Percentiles rank a stretch among this genome's conserved stretches.
phyloP scores from a whole-genome alignment of 2,329 filamentous ascomycete genomes.

The Fusarium abutilonis region DNA sequence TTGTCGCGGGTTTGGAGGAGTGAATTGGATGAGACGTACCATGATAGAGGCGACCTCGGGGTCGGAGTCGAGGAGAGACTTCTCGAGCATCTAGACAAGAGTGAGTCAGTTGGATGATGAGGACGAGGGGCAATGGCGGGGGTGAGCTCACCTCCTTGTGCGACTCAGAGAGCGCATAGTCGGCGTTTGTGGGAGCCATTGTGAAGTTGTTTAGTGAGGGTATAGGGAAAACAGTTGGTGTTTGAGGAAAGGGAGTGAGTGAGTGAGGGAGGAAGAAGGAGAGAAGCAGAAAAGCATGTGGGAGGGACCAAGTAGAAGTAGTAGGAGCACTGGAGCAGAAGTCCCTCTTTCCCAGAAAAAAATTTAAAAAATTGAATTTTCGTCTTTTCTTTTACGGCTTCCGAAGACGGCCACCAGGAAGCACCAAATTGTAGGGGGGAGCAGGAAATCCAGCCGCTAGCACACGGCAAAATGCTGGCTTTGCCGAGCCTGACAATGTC shows the following conservation, averaged over 20 bases:
- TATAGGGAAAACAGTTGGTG: constrained; percentile 14
- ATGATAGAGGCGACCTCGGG: constrained; percentile 97
- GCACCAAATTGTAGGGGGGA: background rate
- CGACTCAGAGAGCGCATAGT: constrained; percentile 63
- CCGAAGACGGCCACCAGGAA: constrained; percentile 32
- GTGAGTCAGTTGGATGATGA: constrained; percentile 30
- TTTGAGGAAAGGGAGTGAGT: constrained; percentile 7
- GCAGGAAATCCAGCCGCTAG: constrained; percentile 15
- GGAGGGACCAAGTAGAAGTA: constrained; percentile 33
- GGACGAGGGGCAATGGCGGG: constrained; percentile 39
- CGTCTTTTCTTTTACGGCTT: constrained; percentile 28
- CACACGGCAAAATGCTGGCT: constrained; percentile 33
- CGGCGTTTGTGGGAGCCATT: constrained; percentile 56
- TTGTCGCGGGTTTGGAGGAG: constrained; percentile 3
- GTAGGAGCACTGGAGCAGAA: constrained; percentile 14
- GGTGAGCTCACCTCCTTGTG: constrained; percentile 62
- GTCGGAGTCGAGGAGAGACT: constrained; percentile 89
- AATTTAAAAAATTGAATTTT: constrained; percentile 9
- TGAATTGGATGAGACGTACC: constrained; percentile 64
- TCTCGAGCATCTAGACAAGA: constrained; percentile 84
- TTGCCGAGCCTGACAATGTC: constrained; percentile 9
- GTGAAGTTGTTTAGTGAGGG: constrained; percentile 38
- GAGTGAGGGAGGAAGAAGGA: constrained; percentile 13
- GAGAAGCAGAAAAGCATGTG: constrained; percentile 28
- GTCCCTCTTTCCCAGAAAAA: constrained; percentile 27